Percentiles rank a stretch among this genome's conserved stretches.
Evolutionary conservation across 2,329 filamentous ascomycete species (phyloP).

Genomic region (Lecanosticta acicola): DNA sequence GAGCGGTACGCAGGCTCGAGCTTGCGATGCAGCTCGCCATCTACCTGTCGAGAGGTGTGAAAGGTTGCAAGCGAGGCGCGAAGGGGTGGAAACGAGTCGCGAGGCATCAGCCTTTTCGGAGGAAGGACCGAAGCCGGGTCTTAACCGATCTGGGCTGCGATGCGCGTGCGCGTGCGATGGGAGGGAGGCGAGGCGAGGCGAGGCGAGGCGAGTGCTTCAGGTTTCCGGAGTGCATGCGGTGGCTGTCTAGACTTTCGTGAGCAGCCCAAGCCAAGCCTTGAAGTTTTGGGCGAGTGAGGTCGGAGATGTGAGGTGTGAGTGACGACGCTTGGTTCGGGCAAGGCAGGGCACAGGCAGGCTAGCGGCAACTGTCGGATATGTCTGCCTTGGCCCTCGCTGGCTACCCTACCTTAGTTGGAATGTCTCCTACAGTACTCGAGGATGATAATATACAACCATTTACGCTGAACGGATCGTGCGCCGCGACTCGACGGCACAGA

Average conservation of each 20-base stretch:
- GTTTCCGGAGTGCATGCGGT: neutral
- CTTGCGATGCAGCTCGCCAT: slow-evolving; percentile 15
- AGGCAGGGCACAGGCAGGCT: too few relatives aligned
- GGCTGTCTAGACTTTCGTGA: neutral
- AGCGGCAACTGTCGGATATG: too few relatives aligned
- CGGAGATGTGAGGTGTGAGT: too few relatives aligned
- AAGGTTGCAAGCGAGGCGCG: slow-evolving; percentile 3
- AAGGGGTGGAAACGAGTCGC: neutral
- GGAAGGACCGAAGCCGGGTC: neutral
- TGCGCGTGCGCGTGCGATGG: too few relatives aligned
- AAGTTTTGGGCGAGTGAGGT: neutral
- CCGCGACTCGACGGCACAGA: too few relatives aligned
- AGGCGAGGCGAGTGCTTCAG: neutral
- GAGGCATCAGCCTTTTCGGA: neutral
- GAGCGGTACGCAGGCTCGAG: slow-evolving; percentile 6
- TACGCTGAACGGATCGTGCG: too few relatives aligned
- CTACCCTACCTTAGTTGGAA: too few relatives aligned
- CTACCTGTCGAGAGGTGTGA: slow-evolving; percentile 3
- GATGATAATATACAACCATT: too few relatives aligned
- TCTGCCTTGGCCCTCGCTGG: too few relatives aligned
- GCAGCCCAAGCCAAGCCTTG: neutral
- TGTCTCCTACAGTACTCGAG: too few relatives aligned
- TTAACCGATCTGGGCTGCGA: neutral
- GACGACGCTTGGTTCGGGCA: too few relatives aligned
- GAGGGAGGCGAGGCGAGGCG: neutral